phyloP scores from a whole-genome alignment of 495 filamentous ascomycete species.

The Oleoguttula mirabilis region DNA sequence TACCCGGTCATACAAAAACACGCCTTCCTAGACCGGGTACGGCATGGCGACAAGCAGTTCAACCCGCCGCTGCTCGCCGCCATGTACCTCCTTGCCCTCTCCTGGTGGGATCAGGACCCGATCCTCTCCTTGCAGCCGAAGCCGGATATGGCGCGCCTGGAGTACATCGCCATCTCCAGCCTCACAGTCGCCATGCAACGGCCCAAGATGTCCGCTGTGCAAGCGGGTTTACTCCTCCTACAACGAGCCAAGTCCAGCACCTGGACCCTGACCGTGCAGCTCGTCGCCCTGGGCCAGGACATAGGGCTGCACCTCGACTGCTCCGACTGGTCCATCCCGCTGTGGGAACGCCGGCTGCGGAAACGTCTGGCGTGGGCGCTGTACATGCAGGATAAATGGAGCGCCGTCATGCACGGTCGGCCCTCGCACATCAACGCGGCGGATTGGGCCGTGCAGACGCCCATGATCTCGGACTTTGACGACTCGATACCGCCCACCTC shows the following conservation, averaged over 20 bases:
- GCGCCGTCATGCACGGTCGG: constrained; percentile 69
- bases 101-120: constrained; percentile 72
- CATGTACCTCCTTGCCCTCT: constrained; percentile 80
- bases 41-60: constrained; percentile 60
- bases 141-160: constrained; percentile 63
- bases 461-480: constrained; percentile 57
- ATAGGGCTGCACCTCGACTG: constrained; percentile 82
- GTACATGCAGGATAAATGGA: constrained; percentile 92
- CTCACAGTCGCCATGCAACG: constrained; percentile 66
- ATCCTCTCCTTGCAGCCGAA: constrained; percentile 50
- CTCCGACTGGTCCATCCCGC: constrained; percentile 74
- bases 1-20: constrained; percentile 85
- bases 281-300: constrained; percentile 68
- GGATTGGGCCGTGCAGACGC: constrained; percentile 69
- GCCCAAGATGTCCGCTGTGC: constrained; percentile 85
- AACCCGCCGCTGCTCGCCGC: constrained; percentile 77
- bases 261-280: constrained; percentile 74
- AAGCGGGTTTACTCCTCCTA: constrained; percentile 78
- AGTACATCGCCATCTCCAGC: constrained; percentile 61
- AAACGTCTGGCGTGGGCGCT: constrained; percentile 83
- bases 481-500: constrained; percentile 40
- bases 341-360: constrained; percentile 72
- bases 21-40: constrained; percentile 75
- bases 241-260: constrained; percentile 80
- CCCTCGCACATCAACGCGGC: constrained; percentile 70